Conservation (phyloP, 192 early-diverging fungal species). For the Chytriomyces hyalinus region DNA sequence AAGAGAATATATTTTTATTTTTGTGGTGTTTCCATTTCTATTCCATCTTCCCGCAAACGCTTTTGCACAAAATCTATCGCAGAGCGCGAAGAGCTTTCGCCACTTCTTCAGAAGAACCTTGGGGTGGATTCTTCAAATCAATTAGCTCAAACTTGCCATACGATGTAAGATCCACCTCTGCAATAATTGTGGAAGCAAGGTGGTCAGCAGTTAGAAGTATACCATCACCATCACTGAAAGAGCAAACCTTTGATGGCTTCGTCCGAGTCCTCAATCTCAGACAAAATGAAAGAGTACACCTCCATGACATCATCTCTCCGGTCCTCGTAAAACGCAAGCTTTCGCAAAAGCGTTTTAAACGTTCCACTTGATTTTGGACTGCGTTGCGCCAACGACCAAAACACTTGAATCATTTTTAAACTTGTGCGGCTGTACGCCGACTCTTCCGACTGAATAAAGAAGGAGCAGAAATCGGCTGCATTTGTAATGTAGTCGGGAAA, state of each 20-base stretch:
- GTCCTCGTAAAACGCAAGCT: conserved; percentile 43
- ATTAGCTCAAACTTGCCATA: conserved; percentile 26
- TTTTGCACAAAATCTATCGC: background rate
- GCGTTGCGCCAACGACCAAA: conserved; percentile 44
- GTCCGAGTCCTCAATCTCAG: conserved; percentile 36
- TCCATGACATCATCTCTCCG: conserved; percentile 18
- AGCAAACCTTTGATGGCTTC: conserved; percentile 37
- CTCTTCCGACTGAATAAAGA: conserved; percentile 29
- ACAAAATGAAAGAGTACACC: conserved; percentile 36
- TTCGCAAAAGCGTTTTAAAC: conserved; percentile 40
- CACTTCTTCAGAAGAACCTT: background rate
- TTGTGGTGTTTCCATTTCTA: too few relatives aligned
- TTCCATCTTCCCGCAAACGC: too few relatives aligned
- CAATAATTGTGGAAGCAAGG: background rate
- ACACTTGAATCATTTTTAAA: conserved; percentile 44
- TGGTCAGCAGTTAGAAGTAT: background rate
- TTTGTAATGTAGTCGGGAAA: conserved; percentile 44
- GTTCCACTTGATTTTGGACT: conserved; percentile 31
- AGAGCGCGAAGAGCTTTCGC: conserved; percentile 1
- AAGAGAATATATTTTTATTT: too few relatives aligned
- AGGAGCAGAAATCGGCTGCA: conserved; percentile 42
- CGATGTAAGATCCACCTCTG: conserved; percentile 37
- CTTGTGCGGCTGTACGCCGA: conserved; percentile 26
- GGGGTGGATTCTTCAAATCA: background rate
- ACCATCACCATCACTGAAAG: background rate